phyloP scores from a whole-genome alignment of 2,329 filamentous ascomycete genomes.

The Aspergillus candidus region DNA sequence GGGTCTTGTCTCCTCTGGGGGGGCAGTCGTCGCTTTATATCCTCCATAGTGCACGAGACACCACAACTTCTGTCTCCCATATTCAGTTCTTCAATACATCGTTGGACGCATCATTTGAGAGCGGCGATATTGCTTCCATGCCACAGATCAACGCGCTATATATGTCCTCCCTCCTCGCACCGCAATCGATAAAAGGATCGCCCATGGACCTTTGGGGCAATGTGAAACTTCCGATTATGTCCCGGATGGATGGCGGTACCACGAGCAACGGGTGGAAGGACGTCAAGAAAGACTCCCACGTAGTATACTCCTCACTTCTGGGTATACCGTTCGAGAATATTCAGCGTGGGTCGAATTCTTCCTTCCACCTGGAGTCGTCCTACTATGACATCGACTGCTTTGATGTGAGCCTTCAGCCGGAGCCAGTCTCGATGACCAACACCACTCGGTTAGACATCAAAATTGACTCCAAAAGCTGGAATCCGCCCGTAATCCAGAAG shows the following conservation, averaged over 20 bases:
- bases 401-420: neutral
- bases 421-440: too few species aligned
- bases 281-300: too few species aligned
- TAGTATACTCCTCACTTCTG: neutral
- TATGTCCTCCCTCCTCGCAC: neutral
- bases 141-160: too few species aligned
- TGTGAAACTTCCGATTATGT: neutral
- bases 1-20: constrained; percentile 1
- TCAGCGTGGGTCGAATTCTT: neutral
- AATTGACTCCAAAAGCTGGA: too few species aligned
- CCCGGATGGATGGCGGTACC: neutral
- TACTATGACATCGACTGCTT: constrained; percentile 1
- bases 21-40: constrained; percentile 2
- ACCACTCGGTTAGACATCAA: too few species aligned
- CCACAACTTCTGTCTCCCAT: neutral
- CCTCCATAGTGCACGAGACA: neutral
- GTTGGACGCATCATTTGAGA: too few species aligned
- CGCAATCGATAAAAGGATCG: neutral
- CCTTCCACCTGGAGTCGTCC: neutral
- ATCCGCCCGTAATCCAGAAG: too few species aligned
- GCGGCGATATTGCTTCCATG: too few species aligned
- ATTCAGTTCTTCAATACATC: neutral
- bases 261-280: too few species aligned
- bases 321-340: neutral
- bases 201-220: constrained; percentile 1